Evolutionary conservation across 2,329 filamentous ascomycete genomes (phyloP).

Genomic region (Neonectria coccinea): DNA sequence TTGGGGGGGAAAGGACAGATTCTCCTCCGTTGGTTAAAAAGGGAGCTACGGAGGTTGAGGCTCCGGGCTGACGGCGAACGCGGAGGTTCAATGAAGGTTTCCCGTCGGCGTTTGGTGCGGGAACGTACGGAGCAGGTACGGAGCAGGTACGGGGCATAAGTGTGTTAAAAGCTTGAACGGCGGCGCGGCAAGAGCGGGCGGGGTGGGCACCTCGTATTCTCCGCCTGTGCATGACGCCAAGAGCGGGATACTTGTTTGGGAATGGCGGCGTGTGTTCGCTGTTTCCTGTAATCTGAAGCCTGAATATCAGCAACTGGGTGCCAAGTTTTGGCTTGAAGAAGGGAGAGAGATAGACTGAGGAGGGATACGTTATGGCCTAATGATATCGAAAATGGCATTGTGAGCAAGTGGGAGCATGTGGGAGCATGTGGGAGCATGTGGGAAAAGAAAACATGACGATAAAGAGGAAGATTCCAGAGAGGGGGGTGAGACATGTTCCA

Average conservation of each 20-base stretch:
- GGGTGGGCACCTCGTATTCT: background rate
- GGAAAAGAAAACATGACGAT: too few relatives aligned
- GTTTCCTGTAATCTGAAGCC: too few relatives aligned
- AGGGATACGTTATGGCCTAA: background rate
- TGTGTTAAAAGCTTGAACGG: slow-evolving; percentile 7
- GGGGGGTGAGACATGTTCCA: background rate
- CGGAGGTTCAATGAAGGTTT: slow-evolving; percentile 2
- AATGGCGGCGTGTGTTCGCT: background rate
- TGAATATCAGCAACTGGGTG: background rate
- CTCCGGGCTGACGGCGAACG: background rate
- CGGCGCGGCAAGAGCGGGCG: background rate
- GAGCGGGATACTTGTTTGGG: background rate
- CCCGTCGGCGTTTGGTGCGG: background rate
- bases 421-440: too few relatives aligned
- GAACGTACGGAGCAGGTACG: background rate
- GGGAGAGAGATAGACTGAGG: background rate
- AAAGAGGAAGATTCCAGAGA: too few relatives aligned
- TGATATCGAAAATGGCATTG: too few relatives aligned
- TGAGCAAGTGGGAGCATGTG: too few relatives aligned
- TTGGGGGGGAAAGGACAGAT: background rate
- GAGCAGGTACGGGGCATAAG: background rate
- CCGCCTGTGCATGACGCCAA: background rate
- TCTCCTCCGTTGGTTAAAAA: background rate
- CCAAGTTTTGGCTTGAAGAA: background rate
- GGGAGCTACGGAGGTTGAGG: background rate